A percentile compares a stretch with the other conserved stretches of the same genome.
Evolutionary conservation across 352 stramenopile genomes (phyloP).

Genomic region (Thraustochytrium sp.): DNA sequence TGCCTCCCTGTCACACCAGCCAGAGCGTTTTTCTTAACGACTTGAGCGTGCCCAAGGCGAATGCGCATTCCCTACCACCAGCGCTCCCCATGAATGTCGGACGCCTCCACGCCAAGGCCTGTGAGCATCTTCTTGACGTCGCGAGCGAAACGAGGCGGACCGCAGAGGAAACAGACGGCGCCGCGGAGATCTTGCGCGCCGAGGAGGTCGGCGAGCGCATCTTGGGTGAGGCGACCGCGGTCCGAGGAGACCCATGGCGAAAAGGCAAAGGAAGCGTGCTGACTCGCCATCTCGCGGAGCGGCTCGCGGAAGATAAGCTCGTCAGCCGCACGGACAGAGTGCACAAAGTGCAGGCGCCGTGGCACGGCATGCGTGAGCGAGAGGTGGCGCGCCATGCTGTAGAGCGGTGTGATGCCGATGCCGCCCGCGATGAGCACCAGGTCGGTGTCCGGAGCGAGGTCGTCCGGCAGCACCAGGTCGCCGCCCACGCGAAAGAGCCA

Average conservation of each 20-base stretch:
- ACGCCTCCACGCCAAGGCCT: neutral
- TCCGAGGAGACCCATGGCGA: neutral
- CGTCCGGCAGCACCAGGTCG: neutral
- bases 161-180: neutral
- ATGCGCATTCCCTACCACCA: neutral
- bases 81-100: neutral
- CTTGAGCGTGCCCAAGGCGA: too few relatives aligned
- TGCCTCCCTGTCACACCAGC: too few relatives aligned
- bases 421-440: neutral
- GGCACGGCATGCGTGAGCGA: neutral
- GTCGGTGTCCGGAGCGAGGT: neutral
- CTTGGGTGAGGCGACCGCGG: neutral
- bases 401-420: conserved; percentile 12
- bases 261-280: neutral
- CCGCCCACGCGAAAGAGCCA: conserved; percentile 1
- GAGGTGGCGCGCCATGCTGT: neutral
- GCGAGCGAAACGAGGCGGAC: neutral
- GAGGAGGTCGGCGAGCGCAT: neutral
- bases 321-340: neutral
- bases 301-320: neutral
- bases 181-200: neutral
- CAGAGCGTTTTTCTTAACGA: too few relatives aligned
- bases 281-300: neutral
- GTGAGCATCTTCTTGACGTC: neutral
- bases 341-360: neutral